Base-by-base conservation (phyloP, 257 asterid species). In the Nemophila menziesii region DNA sequence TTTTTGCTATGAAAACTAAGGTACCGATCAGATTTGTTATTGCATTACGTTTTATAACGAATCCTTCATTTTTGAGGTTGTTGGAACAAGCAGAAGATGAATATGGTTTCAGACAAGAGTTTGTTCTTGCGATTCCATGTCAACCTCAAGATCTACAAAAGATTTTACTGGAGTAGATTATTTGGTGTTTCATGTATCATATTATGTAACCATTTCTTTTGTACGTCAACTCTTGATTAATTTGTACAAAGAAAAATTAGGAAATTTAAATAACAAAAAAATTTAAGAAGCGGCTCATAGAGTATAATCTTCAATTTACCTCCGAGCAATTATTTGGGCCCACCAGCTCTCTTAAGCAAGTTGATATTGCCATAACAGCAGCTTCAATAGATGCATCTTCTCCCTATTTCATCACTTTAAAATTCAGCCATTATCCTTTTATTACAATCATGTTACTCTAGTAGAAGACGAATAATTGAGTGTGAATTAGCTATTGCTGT, bases 331-430 rank as follows among this genome's bases (percentile, higher is more conserved):
- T 87, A 68, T 57, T 78, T 52, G 80, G 34, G 34, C 77, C 76
- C 8, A 66, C 73, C 1, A 92, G 95, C 57, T 87, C 97, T 56
- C 92, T 67, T 39, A 79, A 69, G 73, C 97, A 79, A 16, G 67
- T 51, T 3, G 93, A 72, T 46, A 82, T 70, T 10, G 93, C 94
- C 70, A 62, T 54, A 13, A 86, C 96, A 48, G 96, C 93, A 62
- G 96, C 75, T 63, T 86, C 86, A 33, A n/a, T n/a, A n/a, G n/a
- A n/a, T n/a, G n/a, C n/a, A n/a, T n/a, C n/a, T n/a, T n/a, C 95
- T 47, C 92, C 97, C 90, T 80, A 45, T 22, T 44, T 45, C 60
- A 52, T 37, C 9, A n/a, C n/a, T 48, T 41, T 19, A 33, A 22
- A 20, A 50, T 5, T 16, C 16, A 16, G 43, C 11, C 0, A 5